Conservation (phyloP, 331 rosid species). For the Quercus lobata region DNA sequence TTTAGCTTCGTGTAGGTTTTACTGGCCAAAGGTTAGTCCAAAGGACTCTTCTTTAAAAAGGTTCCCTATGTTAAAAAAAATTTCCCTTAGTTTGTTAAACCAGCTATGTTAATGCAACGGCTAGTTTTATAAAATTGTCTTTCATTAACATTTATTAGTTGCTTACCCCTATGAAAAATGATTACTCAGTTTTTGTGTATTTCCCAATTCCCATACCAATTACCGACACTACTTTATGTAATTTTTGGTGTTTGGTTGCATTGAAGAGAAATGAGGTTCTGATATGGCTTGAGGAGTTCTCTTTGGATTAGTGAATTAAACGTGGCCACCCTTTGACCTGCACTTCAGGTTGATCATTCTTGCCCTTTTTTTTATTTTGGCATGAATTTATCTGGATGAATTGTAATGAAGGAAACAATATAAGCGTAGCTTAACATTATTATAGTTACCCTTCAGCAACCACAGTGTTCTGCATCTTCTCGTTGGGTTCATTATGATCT, state of each 20-base stretch:
- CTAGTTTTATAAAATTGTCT: not conserved
- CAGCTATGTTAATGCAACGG: not conserved
- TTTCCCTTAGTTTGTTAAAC: not conserved
- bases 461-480: not conserved
- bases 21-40: too few relatives aligned
- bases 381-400: not conserved
- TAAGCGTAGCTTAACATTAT: not conserved
- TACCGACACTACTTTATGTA: not conserved
- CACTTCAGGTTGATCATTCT: not conserved
- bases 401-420: not conserved
- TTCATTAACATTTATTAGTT: not conserved
- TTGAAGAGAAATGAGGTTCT: slow-evolving; percentile 50
- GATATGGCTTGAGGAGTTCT: slow-evolving; percentile 52
- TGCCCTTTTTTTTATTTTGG: not conserved
- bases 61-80: too few relatives aligned
- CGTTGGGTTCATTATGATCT: not conserved
- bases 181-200: not conserved
- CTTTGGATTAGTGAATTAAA: slow-evolving; percentile 23
- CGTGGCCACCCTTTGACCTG: not conserved
- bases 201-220: not conserved
- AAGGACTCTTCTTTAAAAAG: too few relatives aligned
- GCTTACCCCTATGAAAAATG: not conserved
- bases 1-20: too few relatives aligned
- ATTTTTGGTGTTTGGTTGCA: not conserved
- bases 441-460: not conserved